Conservation (phyloP, 2,329 filamentous ascomycete species). For the Pyricularia pennisetigena region DNA sequence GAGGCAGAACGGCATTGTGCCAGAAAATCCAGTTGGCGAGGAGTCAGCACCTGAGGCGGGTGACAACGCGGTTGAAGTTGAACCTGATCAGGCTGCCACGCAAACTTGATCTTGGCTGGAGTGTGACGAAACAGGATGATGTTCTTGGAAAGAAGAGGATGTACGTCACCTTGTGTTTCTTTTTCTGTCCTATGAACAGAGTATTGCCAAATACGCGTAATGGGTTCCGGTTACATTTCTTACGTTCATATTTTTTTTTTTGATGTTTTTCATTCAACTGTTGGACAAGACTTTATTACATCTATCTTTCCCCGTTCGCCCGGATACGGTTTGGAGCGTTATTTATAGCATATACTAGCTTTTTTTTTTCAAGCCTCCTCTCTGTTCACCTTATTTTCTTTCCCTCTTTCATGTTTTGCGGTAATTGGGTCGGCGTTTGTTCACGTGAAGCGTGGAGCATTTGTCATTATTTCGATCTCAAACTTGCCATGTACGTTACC, state of each 20-base stretch:
- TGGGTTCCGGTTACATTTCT: neutral
- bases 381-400: neutral
- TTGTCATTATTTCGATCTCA: neutral
- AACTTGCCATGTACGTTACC: neutral
- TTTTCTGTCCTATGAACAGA: neutral
- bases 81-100: neutral
- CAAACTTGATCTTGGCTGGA: neutral
- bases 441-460: neutral
- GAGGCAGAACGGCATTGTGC: conserved; percentile 46
- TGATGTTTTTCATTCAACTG: neutral
- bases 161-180: neutral
- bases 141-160: neutral
- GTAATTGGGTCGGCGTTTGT: neutral
- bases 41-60: conserved; percentile 17
- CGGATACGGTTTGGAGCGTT: neutral
- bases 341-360: neutral
- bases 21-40: conserved; percentile 29
- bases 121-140: neutral
- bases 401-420: neutral
- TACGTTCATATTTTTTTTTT: neutral
- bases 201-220: neutral
- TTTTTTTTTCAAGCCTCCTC: neutral
- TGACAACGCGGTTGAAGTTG: conserved; percentile 7
- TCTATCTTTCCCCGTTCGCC: neutral
- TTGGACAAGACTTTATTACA: neutral